A percentile compares a stretch with the other conserved stretches of the same genome.
Conservation (phyloP, 1,139 yeast species). For the Yamadazyma membranifaciens region DNA sequence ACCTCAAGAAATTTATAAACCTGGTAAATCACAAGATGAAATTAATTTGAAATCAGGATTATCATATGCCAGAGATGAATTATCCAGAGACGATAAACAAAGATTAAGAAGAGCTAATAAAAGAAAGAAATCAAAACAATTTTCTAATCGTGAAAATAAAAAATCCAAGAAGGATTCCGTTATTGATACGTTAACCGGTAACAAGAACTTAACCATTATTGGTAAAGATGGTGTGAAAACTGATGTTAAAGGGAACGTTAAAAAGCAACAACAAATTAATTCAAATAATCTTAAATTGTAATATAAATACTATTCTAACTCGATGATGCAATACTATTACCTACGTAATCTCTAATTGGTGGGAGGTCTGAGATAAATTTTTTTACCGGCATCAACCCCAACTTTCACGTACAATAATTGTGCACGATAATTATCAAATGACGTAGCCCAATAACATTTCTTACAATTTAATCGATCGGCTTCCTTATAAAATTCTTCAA, state of each 20-base stretch:
- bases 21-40: conserved; percentile 51
- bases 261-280: conserved; percentile 31
- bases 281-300: conserved; percentile 25
- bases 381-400: conserved; percentile 39
- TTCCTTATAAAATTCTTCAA: conserved; percentile 46
- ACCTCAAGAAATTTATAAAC: conserved; percentile 90
- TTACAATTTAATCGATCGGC: conserved; percentile 42
- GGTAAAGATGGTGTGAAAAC: conserved; percentile 75
- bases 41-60: conserved; percentile 78
- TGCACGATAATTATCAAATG: conserved; percentile 53
- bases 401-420: conserved; percentile 57
- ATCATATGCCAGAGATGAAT: conserved; percentile 79
- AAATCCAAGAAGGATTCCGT: conserved; percentile 39
- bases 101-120: conserved; percentile 83
- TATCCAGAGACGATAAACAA: conserved; percentile 82
- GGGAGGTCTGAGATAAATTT: conserved; percentile 5
- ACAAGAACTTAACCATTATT: conserved; percentile 76
- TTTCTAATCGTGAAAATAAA: conserved; percentile 29
- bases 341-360: background rate
- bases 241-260: conserved; percentile 68
- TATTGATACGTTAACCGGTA: conserved; percentile 69
- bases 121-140: conserved; percentile 68
- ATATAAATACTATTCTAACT: background rate
- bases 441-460: conserved; percentile 56
- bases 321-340: background rate